Evolutionary conservation across 2,329 filamentous ascomycete genomes (phyloP).

Genomic region (Ceratocystis variospora): DNA sequence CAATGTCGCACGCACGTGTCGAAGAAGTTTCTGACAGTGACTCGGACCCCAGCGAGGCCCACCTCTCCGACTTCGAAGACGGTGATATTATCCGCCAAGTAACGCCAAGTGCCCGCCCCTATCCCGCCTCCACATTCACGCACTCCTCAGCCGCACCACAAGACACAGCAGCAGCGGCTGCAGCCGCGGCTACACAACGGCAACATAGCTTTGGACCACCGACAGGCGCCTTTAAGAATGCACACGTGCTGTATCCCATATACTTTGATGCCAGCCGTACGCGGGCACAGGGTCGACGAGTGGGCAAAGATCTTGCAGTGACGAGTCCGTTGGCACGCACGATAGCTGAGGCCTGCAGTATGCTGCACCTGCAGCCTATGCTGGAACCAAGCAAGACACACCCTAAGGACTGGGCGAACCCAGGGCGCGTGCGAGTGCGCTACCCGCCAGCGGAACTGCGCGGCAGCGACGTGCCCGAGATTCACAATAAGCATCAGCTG

Average conservation of each 20-base stretch:
- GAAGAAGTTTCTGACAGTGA: conserved; percentile 85
- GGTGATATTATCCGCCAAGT: conserved; percentile 38
- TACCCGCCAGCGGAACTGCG: conserved; percentile 38
- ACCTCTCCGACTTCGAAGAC: conserved; percentile 54
- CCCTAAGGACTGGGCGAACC: conserved; percentile 96
- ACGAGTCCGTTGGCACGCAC: conserved; percentile 75
- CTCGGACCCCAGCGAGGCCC: conserved; percentile 78
- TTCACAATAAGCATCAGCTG: conserved; percentile 75
- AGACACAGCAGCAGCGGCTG: neutral
- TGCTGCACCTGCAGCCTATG: conserved; percentile 56
- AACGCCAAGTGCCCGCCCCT: neutral
- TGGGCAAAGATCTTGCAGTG: conserved; percentile 58
- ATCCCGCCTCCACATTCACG: conserved; percentile 20
- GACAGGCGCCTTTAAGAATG: conserved; percentile 52
- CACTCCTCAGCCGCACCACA: conserved; percentile 23
- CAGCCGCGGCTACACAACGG: neutral
- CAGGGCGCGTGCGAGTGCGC: conserved; percentile 70
- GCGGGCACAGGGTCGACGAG: conserved; percentile 68
- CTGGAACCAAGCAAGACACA: conserved; percentile 88
- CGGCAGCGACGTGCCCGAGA: conserved; percentile 25
- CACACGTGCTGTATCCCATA: conserved; percentile 82
- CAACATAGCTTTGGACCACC: conserved; percentile 24
- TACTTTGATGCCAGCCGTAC: conserved; percentile 77
- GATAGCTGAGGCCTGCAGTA: conserved; percentile 72
- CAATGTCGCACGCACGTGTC: conserved; percentile 73